These are phyloP conservation scores for Xanthoceras sorbifolium DNA, from an alignment of 345 rosid genomes.

Conservation along the genomic window DNA sequence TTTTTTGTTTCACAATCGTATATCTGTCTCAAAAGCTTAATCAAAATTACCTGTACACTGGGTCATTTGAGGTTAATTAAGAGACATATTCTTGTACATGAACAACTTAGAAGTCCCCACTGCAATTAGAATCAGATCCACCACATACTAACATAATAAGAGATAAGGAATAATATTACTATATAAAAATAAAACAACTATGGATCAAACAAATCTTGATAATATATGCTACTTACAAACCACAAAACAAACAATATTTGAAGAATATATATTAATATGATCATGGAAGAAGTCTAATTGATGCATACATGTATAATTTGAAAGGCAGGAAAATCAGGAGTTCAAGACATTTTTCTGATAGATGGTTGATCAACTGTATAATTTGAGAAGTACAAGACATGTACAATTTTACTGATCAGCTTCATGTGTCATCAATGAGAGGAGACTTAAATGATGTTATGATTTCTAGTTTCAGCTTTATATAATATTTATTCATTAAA, in stretches of 20 bases:
- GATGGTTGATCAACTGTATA: not conserved
- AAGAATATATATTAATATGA: not conserved
- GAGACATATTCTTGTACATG: not conserved
- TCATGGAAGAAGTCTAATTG: not conserved
- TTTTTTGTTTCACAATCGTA: not conserved
- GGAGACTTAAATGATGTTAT: not conserved
- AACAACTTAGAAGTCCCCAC: not conserved
- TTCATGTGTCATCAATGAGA: not conserved
- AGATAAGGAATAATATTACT: not conserved
- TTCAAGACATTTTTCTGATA: too few species aligned
- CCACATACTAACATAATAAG: not conserved
- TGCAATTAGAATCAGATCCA: slow-evolving; percentile 2
- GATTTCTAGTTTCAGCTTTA: not conserved
- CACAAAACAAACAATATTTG: not conserved
- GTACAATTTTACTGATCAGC: too few species aligned
- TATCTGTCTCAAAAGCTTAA: not conserved
- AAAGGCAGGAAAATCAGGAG: not conserved
- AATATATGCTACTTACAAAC: not conserved
- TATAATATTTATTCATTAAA: not conserved
- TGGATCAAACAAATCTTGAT: not conserved
- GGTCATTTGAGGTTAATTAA: too few species aligned
- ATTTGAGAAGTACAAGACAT: not conserved
- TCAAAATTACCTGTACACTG: not conserved
- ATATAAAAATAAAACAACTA: not conserved
- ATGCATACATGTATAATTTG: too few species aligned